Evolutionary conservation across 106 monocot species (phyloP), one percentile per base, ranked within the genome.

Genomic region (Dendrobium officinale): DNA sequence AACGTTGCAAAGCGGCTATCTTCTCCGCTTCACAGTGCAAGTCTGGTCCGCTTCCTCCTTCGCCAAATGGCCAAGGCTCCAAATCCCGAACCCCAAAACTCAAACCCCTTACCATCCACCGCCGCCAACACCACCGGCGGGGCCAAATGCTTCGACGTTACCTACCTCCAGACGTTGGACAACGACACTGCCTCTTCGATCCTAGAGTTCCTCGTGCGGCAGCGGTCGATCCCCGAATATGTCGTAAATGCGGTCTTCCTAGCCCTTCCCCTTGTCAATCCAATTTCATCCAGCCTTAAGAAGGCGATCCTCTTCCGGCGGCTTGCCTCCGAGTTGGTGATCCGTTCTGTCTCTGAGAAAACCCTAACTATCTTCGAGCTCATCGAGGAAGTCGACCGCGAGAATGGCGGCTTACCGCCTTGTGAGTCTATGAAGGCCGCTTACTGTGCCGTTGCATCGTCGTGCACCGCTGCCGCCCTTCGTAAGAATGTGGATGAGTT

Each of bases 331-430:
- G 49, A 76, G n/a, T 17, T 49, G n/a, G 20, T 5, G 5, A 51
- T 51, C 13, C 76, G 76, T 15, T 48, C 49, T 13, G 22, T 76
- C 49, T 76, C 76, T 49, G 45, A 48, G 49, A 29, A 76, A 76
- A 76, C 76, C 76, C 76, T 76, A 47, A 18, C 26, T 2, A 51
- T 48, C 20, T 9, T 76, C 11, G 76, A 76, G 49, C 76, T 76
- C 49, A 49, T 76, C 5, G 76, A 76, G 76, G 76, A 76, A 49
- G 22, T 76, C 76, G 76, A 76, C 76, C 76, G 76, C 47, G 42
- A 76, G 49, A 76, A 48, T 49, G 11, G 49, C 49, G 0, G 26
- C 10, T 11, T 4, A 49, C 76, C 26, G 26, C 76, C 76, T 51
- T 76, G 49, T 22, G 26, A 48, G 13, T 26, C 49, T 49, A 76